Base-by-base conservation (phyloP, 371 early-diverging fungal genomes). In the Phascolomyces articulosus region DNA sequence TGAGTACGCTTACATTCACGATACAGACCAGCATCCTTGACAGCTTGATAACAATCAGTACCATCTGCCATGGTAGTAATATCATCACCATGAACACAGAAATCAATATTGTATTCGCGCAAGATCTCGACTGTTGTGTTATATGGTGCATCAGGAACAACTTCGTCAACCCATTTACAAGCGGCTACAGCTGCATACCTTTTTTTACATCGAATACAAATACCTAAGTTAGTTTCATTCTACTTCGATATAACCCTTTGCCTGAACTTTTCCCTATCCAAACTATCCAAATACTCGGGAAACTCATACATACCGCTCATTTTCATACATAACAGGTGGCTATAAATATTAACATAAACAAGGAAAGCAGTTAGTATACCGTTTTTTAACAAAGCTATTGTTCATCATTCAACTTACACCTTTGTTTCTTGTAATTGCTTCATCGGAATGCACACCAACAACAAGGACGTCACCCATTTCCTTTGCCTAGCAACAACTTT, bases 151-250 rank as follows among this genome's bases (percentile, higher is more conserved):
- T 97, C 83, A 58, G 82, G 85, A 16, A 96, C 96, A 2, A 98
- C 93, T 67, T 93, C 88, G 74, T 98, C 98, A 1, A 89, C 97
- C 97, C 98, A 98, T 72, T 96, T 97, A 85, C 98, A 98, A 9
- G 94, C 95, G 29, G 89, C 91, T 2, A 98, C 95, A 31, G 96
- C 94, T 24, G 93, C 96, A 73, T 95, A 95, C 63, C 96, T 91
- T 34, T 34, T 34, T 1, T 34, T 1, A 9, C 11, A 34, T 34
- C n/a, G n/a, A 61, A 10, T 38, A 54, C 20, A 28, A 44, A 40
- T 23, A 9, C n/a, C 59, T 8, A 41, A 24, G 41, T 26, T 20
- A 47, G 38, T 8, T 55, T 13, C 40, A 6, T 47, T 8, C n/a
- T n/a, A n/a, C n/a, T n/a, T n/a, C n/a, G n/a, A n/a, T n/a, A 7